These are phyloP conservation scores for Boletus subparvulus DNA, from an alignment of 768 basidiomycete species.

Conservation along the genomic window DNA sequence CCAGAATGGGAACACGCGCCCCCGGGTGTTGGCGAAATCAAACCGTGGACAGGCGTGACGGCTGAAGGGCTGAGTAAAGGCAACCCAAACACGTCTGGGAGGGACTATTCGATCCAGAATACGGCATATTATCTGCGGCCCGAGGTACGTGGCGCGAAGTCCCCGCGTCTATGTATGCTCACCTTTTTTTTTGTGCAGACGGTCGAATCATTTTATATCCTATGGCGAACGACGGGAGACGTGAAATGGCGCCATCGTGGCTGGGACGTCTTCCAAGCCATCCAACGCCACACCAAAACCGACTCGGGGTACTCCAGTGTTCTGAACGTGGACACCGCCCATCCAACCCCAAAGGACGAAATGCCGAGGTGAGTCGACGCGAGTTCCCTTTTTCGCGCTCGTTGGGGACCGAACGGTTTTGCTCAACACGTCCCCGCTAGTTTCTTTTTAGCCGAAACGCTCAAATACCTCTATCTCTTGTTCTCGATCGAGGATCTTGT, in stretches of 20 bases:
- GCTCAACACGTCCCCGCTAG: conserved; percentile 26
- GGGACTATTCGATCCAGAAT: conserved; percentile 55
- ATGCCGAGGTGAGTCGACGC: conserved; percentile 59
- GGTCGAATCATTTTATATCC: conserved; percentile 66
- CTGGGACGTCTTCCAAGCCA: conserved; percentile 67
- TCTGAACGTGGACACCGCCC: conserved; percentile 40
- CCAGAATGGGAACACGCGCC: conserved; percentile 40
- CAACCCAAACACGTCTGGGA: conserved; percentile 19
- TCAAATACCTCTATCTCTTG: conserved; percentile 73
- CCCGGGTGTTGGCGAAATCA: conserved; percentile 48
- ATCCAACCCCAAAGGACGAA: conserved; percentile 42
- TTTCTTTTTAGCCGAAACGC: conserved; percentile 57
- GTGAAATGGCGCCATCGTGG: conserved; percentile 67
- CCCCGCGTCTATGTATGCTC: background rate
- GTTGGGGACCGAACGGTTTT: conserved; percentile 6
- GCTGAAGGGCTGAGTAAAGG: conserved; percentile 2
- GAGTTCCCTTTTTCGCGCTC: background rate
- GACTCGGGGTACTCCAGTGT: conserved; percentile 61
- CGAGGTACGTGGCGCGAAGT: conserved; percentile 47
- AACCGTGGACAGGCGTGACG: conserved; percentile 19
- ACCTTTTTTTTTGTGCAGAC: conserved; percentile 43
- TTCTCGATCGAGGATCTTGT: conserved; percentile 63
- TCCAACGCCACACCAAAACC: conserved; percentile 59
- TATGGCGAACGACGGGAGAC: conserved; percentile 72
- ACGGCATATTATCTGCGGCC: conserved; percentile 60